Conservation (phyloP, 73 alveolate genomes). For the Paramecium sexaurelia region DNA sequence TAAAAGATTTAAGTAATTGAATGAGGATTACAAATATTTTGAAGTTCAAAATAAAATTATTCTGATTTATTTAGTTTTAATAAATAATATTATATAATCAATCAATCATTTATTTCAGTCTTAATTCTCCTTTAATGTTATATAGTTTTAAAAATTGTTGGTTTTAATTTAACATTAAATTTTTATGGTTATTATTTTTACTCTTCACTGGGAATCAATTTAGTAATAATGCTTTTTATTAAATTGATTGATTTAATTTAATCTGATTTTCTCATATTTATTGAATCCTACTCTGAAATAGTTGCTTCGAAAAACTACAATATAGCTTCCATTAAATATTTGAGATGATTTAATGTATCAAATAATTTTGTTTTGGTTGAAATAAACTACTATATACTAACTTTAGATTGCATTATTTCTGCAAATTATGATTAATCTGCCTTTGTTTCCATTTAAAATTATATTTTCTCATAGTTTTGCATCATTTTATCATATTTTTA, state of each 20-base stretch:
- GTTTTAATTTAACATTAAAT: constrained; percentile 1
- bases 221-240: background rate
- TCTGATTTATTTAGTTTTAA: too few relatives aligned
- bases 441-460: background rate
- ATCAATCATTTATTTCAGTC: background rate
- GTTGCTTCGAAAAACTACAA: background rate
- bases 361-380: background rate
- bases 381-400: background rate
- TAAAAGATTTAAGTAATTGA: too few relatives aligned
- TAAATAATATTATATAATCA: background rate
- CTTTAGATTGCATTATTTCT: background rate
- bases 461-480: background rate
- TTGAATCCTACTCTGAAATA: background rate
- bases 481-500: background rate
- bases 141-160: background rate
- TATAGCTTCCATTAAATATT: background rate
- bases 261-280: constrained; percentile 9
- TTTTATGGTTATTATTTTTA: background rate
- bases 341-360: background rate
- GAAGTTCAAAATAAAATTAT: too few relatives aligned
- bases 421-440: constrained; percentile 2
- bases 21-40: too few relatives aligned
- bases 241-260: background rate
- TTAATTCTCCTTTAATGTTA: background rate
- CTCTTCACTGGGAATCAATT: background rate